Evolutionary conservation across 2,329 filamentous ascomycete genomes (phyloP).

Genomic region (Botrytis tulipae): DNA sequence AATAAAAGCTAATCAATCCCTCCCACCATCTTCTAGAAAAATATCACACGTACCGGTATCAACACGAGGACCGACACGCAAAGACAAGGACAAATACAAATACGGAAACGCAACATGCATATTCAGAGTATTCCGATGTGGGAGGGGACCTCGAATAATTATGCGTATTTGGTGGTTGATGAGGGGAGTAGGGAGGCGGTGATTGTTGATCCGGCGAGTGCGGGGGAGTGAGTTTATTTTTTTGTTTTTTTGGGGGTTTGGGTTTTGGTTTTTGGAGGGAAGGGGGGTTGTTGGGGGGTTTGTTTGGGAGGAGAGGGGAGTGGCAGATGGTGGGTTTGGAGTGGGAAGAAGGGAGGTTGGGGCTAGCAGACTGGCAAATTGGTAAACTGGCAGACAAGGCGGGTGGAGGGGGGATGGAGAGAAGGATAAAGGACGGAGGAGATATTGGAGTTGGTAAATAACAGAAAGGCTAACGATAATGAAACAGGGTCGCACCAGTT

Average conservation of each 20-base stretch:
- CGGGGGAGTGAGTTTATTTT: conserved; percentile 62
- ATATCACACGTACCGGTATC: neutral
- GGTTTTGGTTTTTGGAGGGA: neutral
- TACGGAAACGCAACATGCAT: conserved; percentile 58
- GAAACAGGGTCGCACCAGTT: conserved; percentile 54
- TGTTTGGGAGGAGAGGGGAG: neutral
- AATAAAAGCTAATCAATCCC: neutral
- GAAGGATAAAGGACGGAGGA: neutral
- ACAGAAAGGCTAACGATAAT: neutral
- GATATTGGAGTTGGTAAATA: neutral
- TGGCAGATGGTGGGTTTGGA: neutral
- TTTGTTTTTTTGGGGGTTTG: neutral
- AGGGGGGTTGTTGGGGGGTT: neutral
- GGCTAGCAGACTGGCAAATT: conserved; percentile 8
- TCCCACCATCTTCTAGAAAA: neutral
- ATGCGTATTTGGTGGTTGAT: conserved; percentile 78
- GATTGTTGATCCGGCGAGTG: conserved; percentile 78
- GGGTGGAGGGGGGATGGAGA: neutral
- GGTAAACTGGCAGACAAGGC: neutral
- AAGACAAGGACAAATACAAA: neutral
- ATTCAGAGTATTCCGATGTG: conserved; percentile 88
- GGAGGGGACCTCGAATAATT: conserved; percentile 78
- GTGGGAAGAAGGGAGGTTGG: too few relatives aligned
- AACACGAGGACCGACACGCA: neutral
- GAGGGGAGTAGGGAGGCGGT: conserved; percentile 75